These are phyloP conservation scores for Tetracladium setigerum DNA, from an alignment of 495 filamentous ascomycete genomes.

Conservation along the genomic window DNA sequence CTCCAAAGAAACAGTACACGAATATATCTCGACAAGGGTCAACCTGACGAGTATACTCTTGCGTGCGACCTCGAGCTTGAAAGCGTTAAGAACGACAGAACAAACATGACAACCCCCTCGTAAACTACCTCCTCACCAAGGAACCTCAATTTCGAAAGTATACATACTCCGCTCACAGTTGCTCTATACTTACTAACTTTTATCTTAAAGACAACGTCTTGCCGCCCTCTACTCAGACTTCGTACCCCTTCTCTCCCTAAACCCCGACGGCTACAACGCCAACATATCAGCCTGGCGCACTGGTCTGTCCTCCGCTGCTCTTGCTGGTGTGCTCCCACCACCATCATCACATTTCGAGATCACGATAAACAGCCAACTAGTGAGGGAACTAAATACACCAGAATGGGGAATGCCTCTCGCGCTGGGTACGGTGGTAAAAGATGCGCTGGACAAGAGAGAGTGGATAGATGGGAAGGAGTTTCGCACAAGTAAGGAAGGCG, in stretches of 20 bases:
- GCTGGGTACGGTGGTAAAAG: conserved; percentile 69
- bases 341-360: conserved; percentile 38
- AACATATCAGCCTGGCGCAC: conserved; percentile 80
- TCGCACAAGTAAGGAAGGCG: conserved; percentile 47
- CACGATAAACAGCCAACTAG: conserved; percentile 58
- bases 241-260: conserved; percentile 62
- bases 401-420: conserved; percentile 83
- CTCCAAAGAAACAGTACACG: too few species aligned
- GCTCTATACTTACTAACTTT: neutral
- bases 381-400: conserved; percentile 61
- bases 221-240: conserved; percentile 96
- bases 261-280: conserved; percentile 83
- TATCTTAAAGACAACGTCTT: conserved; percentile 58
- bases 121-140: conserved; percentile 47
- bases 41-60: too few species aligned
- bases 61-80: too few species aligned
- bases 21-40: too few species aligned
- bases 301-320: conserved; percentile 59
- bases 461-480: conserved; percentile 65
- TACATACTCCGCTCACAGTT: neutral
- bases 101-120: conserved; percentile 51
- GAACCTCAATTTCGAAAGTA: conserved; percentile 64
- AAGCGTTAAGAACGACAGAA: neutral
- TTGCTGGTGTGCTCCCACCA: conserved; percentile 55
- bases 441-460: conserved; percentile 58